Base-by-base conservation (phyloP, 768 basidiomycete genomes). In the Pleurotus sapidus region DNA sequence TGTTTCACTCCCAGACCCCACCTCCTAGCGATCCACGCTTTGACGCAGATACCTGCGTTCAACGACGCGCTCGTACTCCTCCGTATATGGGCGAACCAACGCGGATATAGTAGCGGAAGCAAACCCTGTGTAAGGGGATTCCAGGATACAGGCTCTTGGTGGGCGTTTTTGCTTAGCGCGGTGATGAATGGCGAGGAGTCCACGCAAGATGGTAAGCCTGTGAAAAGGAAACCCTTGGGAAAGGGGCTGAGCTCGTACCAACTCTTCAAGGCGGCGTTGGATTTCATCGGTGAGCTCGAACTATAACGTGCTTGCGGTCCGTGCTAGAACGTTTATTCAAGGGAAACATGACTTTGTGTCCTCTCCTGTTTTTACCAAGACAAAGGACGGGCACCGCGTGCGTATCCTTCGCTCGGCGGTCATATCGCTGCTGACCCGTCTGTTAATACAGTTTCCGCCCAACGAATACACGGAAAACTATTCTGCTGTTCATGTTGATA, bases 221-320 rank as follows among this genome's bases (percentile, higher is more conserved):
- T 60, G 56, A 76, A 74, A 53, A 75, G 84, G 55, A 84, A 78
- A 64, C 80, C 86, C 0, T 66, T 95, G 2, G 95, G 93, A 4
- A 83, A 80, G 56, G 91, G 93, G 1, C 67, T 98, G 62, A 95
- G 92, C 59, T 91, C 91, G 18, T 97, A 96, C 72, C 94, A 95
- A 67, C 76, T 96, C 25, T 89, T 98, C 69, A 84, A 89, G 62
- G 93, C 90, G 34, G 87, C 84, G 1, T 72, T 96, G 62, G 91
- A 95, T 67, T 88, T 95, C 65, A 68, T 98, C 20, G 83, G 94
- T 94, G 65, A 61, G 87, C 68, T 14, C 18, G 2, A 11, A 11
- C 25, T 45, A 24, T 46, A 3, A 18, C 47, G 5, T 20, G 46
- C 46, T 15, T 23, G 39, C 5, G 6, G 23, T 20, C 24, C 43